Conservation (phyloP, 495 filamentous ascomycete species). For the Penicillium argentinense region DNA sequence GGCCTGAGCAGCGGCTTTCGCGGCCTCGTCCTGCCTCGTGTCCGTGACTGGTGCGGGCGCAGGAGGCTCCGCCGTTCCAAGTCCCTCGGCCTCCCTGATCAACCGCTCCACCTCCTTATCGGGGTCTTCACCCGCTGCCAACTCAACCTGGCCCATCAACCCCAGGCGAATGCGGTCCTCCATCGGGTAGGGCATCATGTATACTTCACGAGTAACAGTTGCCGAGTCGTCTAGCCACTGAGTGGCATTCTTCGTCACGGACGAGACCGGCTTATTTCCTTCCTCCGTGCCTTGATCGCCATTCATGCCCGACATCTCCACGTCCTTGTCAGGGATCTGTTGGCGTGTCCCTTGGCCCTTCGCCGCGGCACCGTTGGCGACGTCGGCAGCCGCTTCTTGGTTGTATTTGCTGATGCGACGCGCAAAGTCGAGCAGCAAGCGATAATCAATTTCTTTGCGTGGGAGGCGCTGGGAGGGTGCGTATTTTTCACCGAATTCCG, state of each 20-base stretch:
- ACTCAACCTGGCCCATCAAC: slow-evolving; percentile 47
- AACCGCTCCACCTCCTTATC: slow-evolving; percentile 46
- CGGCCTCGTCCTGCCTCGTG: slow-evolving; percentile 32
- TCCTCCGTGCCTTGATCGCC: slow-evolving; percentile 19
- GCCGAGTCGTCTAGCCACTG: slow-evolving; percentile 49
- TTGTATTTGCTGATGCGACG: slow-evolving; percentile 52
- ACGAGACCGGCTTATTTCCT: slow-evolving; percentile 36
- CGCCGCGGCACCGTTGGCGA: slow-evolving; percentile 25
- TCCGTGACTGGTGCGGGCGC: slow-evolving; percentile 22
- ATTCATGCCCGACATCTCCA: slow-evolving; percentile 32
- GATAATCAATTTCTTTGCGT: slow-evolving; percentile 45
- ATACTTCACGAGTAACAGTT: slow-evolving; percentile 41
- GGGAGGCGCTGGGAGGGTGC: slow-evolving; percentile 4
- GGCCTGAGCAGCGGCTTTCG: slow-evolving; percentile 37
- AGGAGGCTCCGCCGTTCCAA: slow-evolving; percentile 31
- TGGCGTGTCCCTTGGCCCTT: slow-evolving; percentile 18
- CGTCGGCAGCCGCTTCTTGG: slow-evolving; percentile 46
- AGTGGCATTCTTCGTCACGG: slow-evolving; percentile 44
- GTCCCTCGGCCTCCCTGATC: slow-evolving; percentile 42
- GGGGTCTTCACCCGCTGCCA: slow-evolving; percentile 34
- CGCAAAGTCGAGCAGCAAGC: slow-evolving; percentile 44
- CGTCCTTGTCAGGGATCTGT: slow-evolving; percentile 24
- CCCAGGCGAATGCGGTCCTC: slow-evolving; percentile 51
- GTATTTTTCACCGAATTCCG: slow-evolving; percentile 26
- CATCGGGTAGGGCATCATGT: slow-evolving; percentile 48